Conservation (phyloP, 495 filamentous ascomycete species). For the Penicillium antarcticum region DNA sequence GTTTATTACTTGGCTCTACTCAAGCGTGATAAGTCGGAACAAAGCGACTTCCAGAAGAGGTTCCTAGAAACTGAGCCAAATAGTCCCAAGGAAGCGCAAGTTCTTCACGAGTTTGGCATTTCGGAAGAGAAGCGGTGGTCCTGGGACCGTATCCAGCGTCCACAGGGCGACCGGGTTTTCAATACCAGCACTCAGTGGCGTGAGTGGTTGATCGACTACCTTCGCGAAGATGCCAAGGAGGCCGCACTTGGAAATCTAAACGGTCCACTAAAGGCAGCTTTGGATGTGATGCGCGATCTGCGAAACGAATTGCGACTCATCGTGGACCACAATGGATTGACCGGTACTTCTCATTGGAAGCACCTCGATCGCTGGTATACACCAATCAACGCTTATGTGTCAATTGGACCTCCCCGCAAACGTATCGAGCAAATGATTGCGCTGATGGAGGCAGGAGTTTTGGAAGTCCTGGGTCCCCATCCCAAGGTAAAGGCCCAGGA, state of each 20-base stretch:
- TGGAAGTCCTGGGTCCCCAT: slow-evolving; percentile 13
- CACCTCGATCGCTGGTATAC: no score
- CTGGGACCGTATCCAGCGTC: no score
- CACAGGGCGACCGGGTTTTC: no score
- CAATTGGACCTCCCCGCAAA: no score
- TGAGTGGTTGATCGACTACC: no score
- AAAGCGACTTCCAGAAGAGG: slow-evolving; percentile 1
- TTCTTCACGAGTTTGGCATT: slow-evolving; percentile 1
- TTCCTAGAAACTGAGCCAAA: slow-evolving; percentile 9
- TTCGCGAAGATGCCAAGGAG: not conserved
- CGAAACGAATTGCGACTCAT: slow-evolving; percentile 10
- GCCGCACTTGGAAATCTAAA: slow-evolving; percentile 13
- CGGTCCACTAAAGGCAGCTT: slow-evolving; percentile 14
- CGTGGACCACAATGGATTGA: no score
- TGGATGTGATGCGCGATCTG: slow-evolving; percentile 19
- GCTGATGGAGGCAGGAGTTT: slow-evolving; percentile 16
- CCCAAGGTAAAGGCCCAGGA: slow-evolving; percentile 6
- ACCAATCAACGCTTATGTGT: no score
- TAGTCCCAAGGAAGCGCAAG: slow-evolving; percentile 4
- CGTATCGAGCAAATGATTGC: no score
- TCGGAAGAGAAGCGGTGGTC: no score
- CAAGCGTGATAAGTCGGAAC: not conserved
- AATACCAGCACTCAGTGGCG: not conserved
- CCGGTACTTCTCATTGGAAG: no score
- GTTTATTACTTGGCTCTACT: slow-evolving; percentile 17